Evolutionary conservation across 331 rosid genomes (phyloP), one percentile per base, ranked within the genome.

Genomic region (Malus hybrid): DNA sequence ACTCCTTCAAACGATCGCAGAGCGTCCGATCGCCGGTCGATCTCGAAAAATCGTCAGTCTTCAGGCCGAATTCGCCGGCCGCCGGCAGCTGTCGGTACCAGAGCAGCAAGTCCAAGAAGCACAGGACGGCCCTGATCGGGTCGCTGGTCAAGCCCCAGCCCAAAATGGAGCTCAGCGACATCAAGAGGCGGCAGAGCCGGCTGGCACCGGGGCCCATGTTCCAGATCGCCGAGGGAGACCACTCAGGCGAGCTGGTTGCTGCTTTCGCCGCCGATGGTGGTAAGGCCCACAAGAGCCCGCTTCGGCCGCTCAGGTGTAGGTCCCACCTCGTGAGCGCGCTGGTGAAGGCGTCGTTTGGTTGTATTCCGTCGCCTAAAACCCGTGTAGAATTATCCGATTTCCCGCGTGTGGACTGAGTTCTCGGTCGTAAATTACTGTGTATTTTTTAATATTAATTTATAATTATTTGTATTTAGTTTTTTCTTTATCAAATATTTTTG

Each of bases 271-370:
- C 3, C 19, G 11, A n/a, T 10, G 70, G 19, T 7, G 72, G 68
- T 32, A 20, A 13, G 67, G 15, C 54, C 22, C 62, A 36, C 15
- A 31, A 39, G 85, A 61, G 36, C 14, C 24, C 20, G 28, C 48
- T 71, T 56, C 59, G 75, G 31, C 77, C 85, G 7, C 48, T 72
- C 11, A 15, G 19, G 42, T 77, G 75, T 72, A 76, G 81, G 78
- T 50, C 76, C 34, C 62, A 77, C 57, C 20, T 81, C 55, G 50
- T 81, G 22, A 81, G 75, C 72, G 72, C 81, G 36, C 77, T 77
- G 64, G 71, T 52, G n/a, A 77, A 76, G 76, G 85, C 78, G 3
- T 77, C 75, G 55, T 76, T 81, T 77, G 57, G 77, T 57, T 76
- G 85, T 52, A 62, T 79, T 60, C 36, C 75, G 0, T 73, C 70